Evolutionary conservation across 148 eudicot species (phyloP).

Genomic region (Fallopia convolvulus): DNA sequence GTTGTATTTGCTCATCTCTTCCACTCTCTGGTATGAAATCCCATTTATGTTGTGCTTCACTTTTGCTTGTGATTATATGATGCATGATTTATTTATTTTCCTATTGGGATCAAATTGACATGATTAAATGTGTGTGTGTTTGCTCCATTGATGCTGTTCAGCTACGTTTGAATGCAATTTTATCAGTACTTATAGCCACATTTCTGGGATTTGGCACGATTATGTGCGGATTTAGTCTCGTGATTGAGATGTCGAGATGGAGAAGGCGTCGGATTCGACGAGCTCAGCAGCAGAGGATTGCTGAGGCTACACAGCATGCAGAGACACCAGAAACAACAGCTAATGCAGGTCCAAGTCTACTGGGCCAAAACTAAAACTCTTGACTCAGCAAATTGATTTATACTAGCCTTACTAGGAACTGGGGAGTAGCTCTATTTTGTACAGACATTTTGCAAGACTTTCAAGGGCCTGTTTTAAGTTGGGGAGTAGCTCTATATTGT

Average conservation of each 20-base stretch:
- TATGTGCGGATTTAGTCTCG: conserved; percentile 55
- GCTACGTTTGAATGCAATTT: conserved; percentile 64
- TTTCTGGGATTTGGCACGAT: conserved; percentile 75
- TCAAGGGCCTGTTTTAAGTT: background rate
- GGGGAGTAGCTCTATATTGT: background rate
- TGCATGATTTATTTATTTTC: background rate
- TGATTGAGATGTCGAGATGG: conserved; percentile 40
- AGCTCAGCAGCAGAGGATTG: conserved; percentile 1
- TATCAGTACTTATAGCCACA: conserved; percentile 73
- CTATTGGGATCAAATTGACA: background rate
- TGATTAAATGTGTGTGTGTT: background rate
- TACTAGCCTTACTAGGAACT: background rate
- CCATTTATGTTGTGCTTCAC: background rate
- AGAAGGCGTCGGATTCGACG: conserved; percentile 6
- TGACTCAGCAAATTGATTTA: background rate
- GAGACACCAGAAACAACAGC: background rate
- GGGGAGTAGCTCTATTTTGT: too few species aligned
- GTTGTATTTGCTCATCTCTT: conserved; percentile 65
- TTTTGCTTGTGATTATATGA: background rate
- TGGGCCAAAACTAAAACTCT: background rate
- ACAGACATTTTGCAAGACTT: background rate
- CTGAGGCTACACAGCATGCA: background rate
- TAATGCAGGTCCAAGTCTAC: background rate
- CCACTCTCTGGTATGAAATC: conserved; percentile 50
- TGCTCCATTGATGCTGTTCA: conserved; percentile 19